Evolutionary conservation across 345 rosid genomes (phyloP), one percentile per base, ranked within the genome.

Genomic region (Eucalyptus shirleyi): DNA sequence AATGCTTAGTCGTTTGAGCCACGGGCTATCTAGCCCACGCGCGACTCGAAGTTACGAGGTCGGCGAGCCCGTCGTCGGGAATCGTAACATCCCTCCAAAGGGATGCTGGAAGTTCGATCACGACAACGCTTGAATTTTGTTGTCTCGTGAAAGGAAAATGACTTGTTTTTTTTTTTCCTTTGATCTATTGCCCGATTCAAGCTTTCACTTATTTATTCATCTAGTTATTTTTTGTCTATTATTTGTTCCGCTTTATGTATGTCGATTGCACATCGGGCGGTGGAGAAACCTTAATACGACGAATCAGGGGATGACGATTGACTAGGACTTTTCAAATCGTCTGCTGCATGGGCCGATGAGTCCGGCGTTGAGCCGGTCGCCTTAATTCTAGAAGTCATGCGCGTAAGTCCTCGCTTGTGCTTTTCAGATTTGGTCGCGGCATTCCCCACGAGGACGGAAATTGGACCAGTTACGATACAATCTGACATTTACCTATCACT

Each of bases 121-220:
- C 32, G n/a, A 60, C 32, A 12, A 12, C 15, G 32, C 17, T 28
- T 0, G 8, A 30, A 60, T 30, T 28, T 0, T 6, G 17, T 28
- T 13, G 67, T 60, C 32, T 28, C 3, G 67, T 6, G 67, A 60
- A 28, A 28, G 67, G n/a, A 13, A 60, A 60, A 28, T 28, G 15
- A 28, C 67, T 12, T 26, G 67, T 26, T 11, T 26, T 59, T 59
- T 53, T 50, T 50, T 50, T 2, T 1, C 60, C 7, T 2, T 26
- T 12, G 7, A 59, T 59, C 14, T 0, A 2, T 59, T 26, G 65
- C 13, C 65, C n/a, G 7, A 12, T 60, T 60, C n/a, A 5, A 60
- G n/a, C 67, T 28, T 5, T 11, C 67, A 12, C 67, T 26, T 28
- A 60, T 59, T 59, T 26, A 11, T 59, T 59, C 1, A 59, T 59